Conservation (phyloP, 1,284 basidiomycete species). For the Mycosarcoma mackinlayi region DNA sequence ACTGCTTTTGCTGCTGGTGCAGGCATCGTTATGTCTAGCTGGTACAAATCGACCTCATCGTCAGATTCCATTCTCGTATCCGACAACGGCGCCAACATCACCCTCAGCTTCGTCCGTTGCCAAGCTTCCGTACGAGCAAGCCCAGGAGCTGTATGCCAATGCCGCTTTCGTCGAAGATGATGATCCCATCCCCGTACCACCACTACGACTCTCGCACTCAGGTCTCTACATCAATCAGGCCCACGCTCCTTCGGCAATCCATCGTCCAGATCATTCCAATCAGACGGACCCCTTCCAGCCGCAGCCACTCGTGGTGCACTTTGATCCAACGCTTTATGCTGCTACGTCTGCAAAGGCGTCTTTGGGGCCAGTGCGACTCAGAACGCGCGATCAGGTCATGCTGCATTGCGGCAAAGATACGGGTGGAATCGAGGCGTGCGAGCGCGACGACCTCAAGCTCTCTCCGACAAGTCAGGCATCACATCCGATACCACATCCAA, state of each 20-base stretch:
- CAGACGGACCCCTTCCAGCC: constrained; percentile 30
- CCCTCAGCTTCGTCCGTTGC: constrained; percentile 6
- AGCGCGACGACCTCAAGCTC: constrained; percentile 36
- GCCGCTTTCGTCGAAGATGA: constrained; percentile 35
- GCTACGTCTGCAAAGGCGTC: constrained; percentile 17
- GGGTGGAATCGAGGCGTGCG: constrained; percentile 51
- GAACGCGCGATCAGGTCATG: constrained; percentile 47
- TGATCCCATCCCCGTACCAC: constrained; percentile 29
- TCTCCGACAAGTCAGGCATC: background rate
- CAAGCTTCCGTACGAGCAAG: constrained; percentile 5
- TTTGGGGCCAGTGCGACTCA: constrained; percentile 21
- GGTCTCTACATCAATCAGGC: constrained; percentile 55
- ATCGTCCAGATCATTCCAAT: constrained; percentile 29
- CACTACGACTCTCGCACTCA: constrained; percentile 49
- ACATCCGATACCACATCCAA: constrained; percentile 6
- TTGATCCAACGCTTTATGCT: constrained; percentile 30
- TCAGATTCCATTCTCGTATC: constrained; percentile 35
- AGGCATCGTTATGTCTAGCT: constrained; percentile 11
- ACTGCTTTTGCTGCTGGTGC: constrained; percentile 8
- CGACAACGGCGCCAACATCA: constrained; percentile 7
- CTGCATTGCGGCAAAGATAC: constrained; percentile 31
- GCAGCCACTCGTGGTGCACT: constrained; percentile 41
- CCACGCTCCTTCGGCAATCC: constrained; percentile 20
- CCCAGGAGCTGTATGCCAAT: constrained; percentile 3
- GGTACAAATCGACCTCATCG: constrained; percentile 26